Conservation (phyloP, 768 basidiomycete species). For the Rhodotorula babjevae region DNA sequence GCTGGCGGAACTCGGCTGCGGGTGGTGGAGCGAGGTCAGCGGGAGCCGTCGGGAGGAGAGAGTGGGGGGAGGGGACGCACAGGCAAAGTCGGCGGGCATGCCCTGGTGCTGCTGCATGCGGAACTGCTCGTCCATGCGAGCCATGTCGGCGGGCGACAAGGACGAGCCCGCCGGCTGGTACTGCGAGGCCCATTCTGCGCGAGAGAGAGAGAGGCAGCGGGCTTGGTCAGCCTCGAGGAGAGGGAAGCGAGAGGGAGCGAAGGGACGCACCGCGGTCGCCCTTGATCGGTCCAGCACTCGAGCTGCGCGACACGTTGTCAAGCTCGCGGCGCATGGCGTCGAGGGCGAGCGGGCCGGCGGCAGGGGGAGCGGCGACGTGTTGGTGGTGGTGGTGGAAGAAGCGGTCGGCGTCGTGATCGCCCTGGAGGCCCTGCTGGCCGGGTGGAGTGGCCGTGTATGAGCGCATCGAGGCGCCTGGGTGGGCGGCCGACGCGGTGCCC, state of each 20-base stretch:
- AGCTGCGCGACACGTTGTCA: conserved; percentile 13
- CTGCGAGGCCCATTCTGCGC: conserved; percentile 30
- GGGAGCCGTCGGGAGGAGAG: neutral
- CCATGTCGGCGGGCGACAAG: conserved; percentile 24
- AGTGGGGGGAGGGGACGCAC: conserved; percentile 38
- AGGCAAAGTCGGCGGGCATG: conserved; percentile 16
- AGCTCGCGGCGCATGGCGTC: conserved; percentile 24
- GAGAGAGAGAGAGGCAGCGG: no score
- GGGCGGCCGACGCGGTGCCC: neutral
- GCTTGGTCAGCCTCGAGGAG: neutral
- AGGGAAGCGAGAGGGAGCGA: no score
- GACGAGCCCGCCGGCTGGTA: conserved; percentile 23
- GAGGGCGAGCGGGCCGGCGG: conserved; percentile 4
- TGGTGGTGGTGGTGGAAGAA: conserved; percentile 27
- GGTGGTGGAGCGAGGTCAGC: neutral
- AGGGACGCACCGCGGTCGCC: conserved; percentile 25
- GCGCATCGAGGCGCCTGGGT: conserved; percentile 3
- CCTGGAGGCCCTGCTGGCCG: neutral
- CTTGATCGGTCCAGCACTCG: neutral
- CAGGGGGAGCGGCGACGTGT: neutral
- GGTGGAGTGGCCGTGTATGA: neutral
- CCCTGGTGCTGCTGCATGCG: conserved; percentile 21
- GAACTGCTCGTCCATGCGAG: conserved; percentile 36
- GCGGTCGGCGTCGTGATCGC: conserved; percentile 21
- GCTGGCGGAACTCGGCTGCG: conserved; percentile 36